Percentiles rank a stretch among this genome's conserved stretches.
These are phyloP conservation scores for Ascoidea tarda DNA, from an alignment of 805 yeast genomes.

Conservation along the genomic window DNA sequence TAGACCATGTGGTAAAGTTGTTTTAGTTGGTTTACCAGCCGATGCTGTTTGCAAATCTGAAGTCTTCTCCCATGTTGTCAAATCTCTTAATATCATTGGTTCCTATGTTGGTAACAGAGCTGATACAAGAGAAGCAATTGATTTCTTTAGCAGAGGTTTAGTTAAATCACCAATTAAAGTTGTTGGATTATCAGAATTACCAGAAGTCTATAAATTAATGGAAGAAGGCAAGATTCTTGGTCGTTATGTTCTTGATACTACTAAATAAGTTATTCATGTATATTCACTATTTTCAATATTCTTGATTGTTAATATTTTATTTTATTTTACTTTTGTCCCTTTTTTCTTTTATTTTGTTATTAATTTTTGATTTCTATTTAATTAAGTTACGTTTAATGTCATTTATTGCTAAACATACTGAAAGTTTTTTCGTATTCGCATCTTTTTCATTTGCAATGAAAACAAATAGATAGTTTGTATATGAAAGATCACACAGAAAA, in stretches of 20 bases:
- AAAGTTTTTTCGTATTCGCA: too few species aligned
- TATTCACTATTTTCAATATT: too few species aligned
- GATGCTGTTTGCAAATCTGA: constrained; percentile 37
- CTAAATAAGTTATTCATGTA: constrained; percentile 18
- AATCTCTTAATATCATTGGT: constrained; percentile 38
- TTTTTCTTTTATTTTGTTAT: too few species aligned
- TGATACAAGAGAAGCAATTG: constrained; percentile 44
- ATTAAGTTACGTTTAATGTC: too few species aligned
- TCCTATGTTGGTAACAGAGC: constrained; percentile 51
- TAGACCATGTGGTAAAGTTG: constrained; percentile 50
- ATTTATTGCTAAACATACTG: too few species aligned
- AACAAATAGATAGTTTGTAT: too few species aligned
- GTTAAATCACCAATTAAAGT: constrained; percentile 40
- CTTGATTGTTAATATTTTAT: too few species aligned
- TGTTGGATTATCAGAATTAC: constrained; percentile 37
- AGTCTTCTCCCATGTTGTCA: constrained; percentile 41
- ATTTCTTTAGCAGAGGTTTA: constrained; percentile 36
- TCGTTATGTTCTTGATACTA: constrained; percentile 49
- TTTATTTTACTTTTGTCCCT: too few species aligned
- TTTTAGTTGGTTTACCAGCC: constrained; percentile 49
- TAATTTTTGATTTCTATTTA: too few species aligned
- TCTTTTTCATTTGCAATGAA: too few species aligned
- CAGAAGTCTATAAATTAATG: constrained; percentile 35
- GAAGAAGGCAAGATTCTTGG: constrained; percentile 51
- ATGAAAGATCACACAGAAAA: too few species aligned